A percentile compares a stretch with the other conserved stretches of the same genome.
Evolutionary conservation across 1,284 basidiomycete species (phyloP).

Genomic region (Ganoderma lucidum): DNA sequence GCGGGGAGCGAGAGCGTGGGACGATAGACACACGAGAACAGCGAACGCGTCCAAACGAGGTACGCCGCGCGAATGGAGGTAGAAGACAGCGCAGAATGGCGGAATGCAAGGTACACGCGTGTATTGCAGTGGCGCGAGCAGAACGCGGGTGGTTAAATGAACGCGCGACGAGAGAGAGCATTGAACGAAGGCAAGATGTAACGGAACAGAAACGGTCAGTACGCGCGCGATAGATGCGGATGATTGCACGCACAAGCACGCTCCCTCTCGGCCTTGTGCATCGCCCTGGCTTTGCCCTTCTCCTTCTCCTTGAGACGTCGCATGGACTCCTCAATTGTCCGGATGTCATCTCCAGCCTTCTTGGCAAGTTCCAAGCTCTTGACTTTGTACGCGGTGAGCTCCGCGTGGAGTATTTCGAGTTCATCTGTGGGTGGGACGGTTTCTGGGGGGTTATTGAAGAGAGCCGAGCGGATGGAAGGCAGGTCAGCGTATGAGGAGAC

Average conservation of each 20-base stretch:
- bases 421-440: slow-evolving; percentile 76
- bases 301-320: slow-evolving; percentile 76
- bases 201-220: slow-evolving; percentile 11
- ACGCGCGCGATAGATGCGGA: slow-evolving; percentile 18
- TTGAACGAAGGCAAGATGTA: not conserved
- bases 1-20: slow-evolving; percentile 10
- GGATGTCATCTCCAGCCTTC: slow-evolving; percentile 76
- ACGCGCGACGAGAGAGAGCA: slow-evolving; percentile 10
- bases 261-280: slow-evolving; percentile 74
- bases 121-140: not conserved
- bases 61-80: not conserved
- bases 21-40: not conserved
- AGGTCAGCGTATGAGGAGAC: slow-evolving; percentile 55
- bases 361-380: slow-evolving; percentile 64
- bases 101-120: not conserved
- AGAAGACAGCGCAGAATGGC: not conserved
- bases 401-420: slow-evolving; percentile 68
- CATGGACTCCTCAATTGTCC: slow-evolving; percentile 73
- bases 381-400: slow-evolving; percentile 63
- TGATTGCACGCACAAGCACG: slow-evolving; percentile 67
- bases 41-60: not conserved
- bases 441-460: slow-evolving; percentile 69
- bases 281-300: slow-evolving; percentile 75
- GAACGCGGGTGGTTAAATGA: slow-evolving; percentile 12
- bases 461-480: slow-evolving; percentile 56